Base-by-base conservation (phyloP, 2,329 filamentous ascomycete species). In the Lanzia echinophila region DNA sequence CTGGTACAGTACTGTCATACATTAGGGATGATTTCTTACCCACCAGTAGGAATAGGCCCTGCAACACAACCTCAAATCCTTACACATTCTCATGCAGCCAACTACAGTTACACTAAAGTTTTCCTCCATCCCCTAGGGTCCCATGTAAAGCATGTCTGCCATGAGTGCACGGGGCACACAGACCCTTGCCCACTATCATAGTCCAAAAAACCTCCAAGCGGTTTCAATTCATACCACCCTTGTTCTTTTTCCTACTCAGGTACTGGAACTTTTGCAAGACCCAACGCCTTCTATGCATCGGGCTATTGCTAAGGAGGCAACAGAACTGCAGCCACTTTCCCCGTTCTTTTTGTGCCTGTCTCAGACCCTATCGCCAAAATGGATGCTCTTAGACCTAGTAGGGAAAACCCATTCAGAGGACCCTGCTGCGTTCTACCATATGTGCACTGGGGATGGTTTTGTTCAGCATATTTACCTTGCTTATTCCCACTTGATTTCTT, bases 321-420 rank as follows among this genome's bases (percentile, higher is more conserved):
- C 28, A 41, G 24, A 42, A 17, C 3, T 41, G 17, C 34, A 15
- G 44, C 50, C 41, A 48, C 32, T 24, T 48, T 32, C 19, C 33
- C 50, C 34, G 24, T 24, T 34, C 15, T n/a, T 53, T 50, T 42
- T 48, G 44, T 53, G n/a, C 44, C 50, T 57, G 60, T 62, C 58
- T 63, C 59, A 56, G 57, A 61, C 62, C 52, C 58, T 58, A 62
- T 54, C 58, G 56, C 58, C 58, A 60, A 53, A 57, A 53, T 59
- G 52, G 58, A 24, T 34, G 31, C 33, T 24, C 20, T 34, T 20
- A 56, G 46, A 38, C 22, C 19, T 46, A 33, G 45, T 20, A 24
- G 36, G 33, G 36, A 42, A 53, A 28, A 42, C 41, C 41, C 48
- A 36, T 49, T 54, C n/a, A 53, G 48, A 39, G 17, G 55, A 51